Evolutionary conservation across 768 basidiomycete species (phyloP), one percentile per base, ranked within the genome.

Genomic region (Hypholoma fasciculare): DNA sequence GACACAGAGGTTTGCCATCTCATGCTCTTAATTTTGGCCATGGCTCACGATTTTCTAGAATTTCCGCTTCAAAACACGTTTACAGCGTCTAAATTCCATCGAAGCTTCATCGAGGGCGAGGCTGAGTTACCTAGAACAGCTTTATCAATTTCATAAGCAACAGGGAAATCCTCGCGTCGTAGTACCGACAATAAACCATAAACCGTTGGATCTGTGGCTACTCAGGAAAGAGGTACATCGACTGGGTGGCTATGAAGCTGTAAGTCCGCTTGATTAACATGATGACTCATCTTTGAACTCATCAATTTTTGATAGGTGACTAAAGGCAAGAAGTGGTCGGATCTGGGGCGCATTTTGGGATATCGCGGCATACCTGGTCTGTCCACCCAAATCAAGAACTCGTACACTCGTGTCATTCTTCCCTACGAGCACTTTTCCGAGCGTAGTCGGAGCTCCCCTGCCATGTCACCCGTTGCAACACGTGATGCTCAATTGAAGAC

Each of bases 31-130:
- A 53, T 23, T 50, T 65, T 76, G 82, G 70, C 78, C 84, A 79
- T 73, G 7, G 63, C 68, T 56, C 55, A 51, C 61, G 59, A 40
- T 53, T 61, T 54, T 64, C 46, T 59, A 94, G 95, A 81, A 81
- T 57, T 98, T 97, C 76, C 90, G 94, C 49, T 99, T 99, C 78
- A 93, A 92, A 75, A 99, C 96, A 52, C 88, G 97, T 51, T 76
- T 98, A 43, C 95, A 97, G 73, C 87, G 92, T 61, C 80, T 99
- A 67, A 98, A 98, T 72, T 95, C 93, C 61, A 94, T 99, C 63
- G 96, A 98, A 76, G 97, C 97, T 14, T 92, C 96, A 37, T 96
- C 95, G 59, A 81, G 97, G 65, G 96, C 97, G 51, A 97, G 96
- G 74, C 77, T 98, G 72, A 98, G 97, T 78, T 98, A 97, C 75